Conservation (phyloP, 352 stramenopile genomes). For the Globisporangium canariense region DNA sequence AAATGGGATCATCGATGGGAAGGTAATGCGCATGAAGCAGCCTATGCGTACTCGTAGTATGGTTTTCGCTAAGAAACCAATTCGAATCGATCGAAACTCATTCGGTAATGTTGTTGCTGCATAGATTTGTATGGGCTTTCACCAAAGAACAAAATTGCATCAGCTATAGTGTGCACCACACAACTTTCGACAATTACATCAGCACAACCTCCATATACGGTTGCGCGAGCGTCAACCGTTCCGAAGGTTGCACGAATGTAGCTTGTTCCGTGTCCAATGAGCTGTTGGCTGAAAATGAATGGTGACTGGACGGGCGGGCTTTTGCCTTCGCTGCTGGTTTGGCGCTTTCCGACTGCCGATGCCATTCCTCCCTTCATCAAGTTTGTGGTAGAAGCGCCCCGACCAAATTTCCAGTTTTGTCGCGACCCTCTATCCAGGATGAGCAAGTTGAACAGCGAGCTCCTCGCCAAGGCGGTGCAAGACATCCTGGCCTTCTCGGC, state of each 20-base stretch:
- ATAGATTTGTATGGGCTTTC: too few species aligned
- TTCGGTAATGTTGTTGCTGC: too few species aligned
- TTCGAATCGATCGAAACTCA: too few species aligned
- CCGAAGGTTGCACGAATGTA: neutral
- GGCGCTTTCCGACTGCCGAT: neutral
- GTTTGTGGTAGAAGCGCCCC: slow-evolving; percentile 66
- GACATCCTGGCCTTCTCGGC: slow-evolving; percentile 95
- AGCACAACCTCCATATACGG: too few species aligned
- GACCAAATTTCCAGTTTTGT: slow-evolving; percentile 23
- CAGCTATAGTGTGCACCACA: too few species aligned
- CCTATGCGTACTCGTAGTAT: too few species aligned
- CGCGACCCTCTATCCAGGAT: slow-evolving; percentile 35
- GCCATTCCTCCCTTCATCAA: slow-evolving; percentile 78
- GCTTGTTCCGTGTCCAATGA: neutral
- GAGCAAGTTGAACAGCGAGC: slow-evolving; percentile 97
- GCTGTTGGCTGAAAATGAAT: neutral
- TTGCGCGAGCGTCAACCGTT: too few species aligned
- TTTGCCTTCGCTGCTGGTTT: neutral
- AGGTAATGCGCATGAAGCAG: too few species aligned
- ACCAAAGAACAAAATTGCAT: too few species aligned
- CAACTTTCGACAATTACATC: too few species aligned
- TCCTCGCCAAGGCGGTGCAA: slow-evolving; percentile 94
- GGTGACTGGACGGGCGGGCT: neutral
- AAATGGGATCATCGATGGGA: neutral
- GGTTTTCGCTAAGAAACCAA: too few species aligned